Percentiles rank a stretch among this genome's conserved stretches.
Conservation (phyloP, 1,284 basidiomycete species). For the Amylostereum areolatum region DNA sequence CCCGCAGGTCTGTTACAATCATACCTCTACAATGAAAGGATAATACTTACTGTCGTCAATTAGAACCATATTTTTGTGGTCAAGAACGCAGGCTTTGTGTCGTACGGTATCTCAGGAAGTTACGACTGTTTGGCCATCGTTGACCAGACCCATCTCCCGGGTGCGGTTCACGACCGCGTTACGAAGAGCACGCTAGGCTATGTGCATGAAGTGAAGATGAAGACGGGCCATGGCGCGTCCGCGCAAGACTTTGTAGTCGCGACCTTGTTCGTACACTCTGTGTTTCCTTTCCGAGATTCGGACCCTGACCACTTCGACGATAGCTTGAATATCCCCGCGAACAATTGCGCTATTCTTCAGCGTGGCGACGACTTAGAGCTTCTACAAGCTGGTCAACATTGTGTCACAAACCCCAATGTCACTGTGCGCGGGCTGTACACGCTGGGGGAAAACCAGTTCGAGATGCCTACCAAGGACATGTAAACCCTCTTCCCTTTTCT, state of each 20-base stretch:
- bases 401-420: slow-evolving; percentile 74
- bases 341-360: slow-evolving; percentile 78
- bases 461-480: slow-evolving; percentile 83
- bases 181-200: slow-evolving; percentile 57
- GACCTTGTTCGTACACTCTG: slow-evolving; percentile 49
- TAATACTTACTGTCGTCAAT: neutral
- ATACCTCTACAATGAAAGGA: neutral
- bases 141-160: slow-evolving; percentile 72
- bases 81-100: slow-evolving; percentile 71
- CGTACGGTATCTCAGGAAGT: slow-evolving; percentile 66
- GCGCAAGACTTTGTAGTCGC: slow-evolving; percentile 67
- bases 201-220: slow-evolving; percentile 73
- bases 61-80: slow-evolving; percentile 77
- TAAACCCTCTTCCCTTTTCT: slow-evolving; percentile 17
- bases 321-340: slow-evolving; percentile 76
- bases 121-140: slow-evolving; percentile 74
- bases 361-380: slow-evolving; percentile 74
- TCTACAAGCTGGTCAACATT: slow-evolving; percentile 72
- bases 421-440: slow-evolving; percentile 74
- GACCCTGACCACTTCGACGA: slow-evolving; percentile 3
- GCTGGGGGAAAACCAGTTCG: slow-evolving; percentile 73
- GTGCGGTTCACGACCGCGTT: slow-evolving; percentile 51
- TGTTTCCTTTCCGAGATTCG: neutral
- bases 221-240: slow-evolving; percentile 39
- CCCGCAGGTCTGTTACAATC: slow-evolving; percentile 51